Percentiles rank a stretch among this genome's conserved stretches.
Conservation (phyloP, 306 rosid genomes). For the Vachellia pachyceras region DNA sequence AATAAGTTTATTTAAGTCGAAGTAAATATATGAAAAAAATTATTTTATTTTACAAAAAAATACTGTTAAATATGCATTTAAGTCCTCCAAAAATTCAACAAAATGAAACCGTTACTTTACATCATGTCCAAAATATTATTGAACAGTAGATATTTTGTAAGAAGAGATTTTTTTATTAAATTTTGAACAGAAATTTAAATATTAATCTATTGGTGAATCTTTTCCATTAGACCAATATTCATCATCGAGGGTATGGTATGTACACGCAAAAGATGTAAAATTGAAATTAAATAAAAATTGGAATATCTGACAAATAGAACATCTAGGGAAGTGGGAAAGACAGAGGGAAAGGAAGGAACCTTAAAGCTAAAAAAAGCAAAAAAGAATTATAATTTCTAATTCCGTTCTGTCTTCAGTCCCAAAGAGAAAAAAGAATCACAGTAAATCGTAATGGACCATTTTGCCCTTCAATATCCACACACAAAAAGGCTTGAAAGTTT, state of each 20-base stretch:
- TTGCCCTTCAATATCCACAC: constrained; percentile 58
- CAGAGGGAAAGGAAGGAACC: constrained; percentile 47
- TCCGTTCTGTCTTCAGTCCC: constrained; percentile 68
- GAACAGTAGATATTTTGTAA: too few species aligned
- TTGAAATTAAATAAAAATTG: not conserved
- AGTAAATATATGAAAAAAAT: too few species aligned
- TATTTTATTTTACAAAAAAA: too few species aligned
- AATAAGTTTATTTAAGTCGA: too few species aligned
- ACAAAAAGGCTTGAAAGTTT: constrained; percentile 71
- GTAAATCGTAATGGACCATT: constrained; percentile 58
- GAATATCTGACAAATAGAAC: constrained; percentile 61
- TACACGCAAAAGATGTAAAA: not conserved
- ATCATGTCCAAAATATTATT: too few species aligned
- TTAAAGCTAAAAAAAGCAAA: constrained; percentile 55
- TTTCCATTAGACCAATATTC: too few species aligned
- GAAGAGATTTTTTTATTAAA: too few species aligned
- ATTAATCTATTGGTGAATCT: too few species aligned
- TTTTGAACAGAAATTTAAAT: too few species aligned
- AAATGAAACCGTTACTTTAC: too few species aligned
- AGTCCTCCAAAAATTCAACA: too few species aligned
- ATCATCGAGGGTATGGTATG: not conserved
- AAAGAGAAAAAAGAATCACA: constrained; percentile 63
- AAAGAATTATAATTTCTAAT: constrained; percentile 59
- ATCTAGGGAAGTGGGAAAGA: constrained; percentile 91
- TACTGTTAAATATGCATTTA: too few species aligned